Evolutionary conservation across 2,329 filamentous ascomycete genomes (phyloP), one percentile per base, ranked within the genome.

Genomic region (Colletotrichum sp.): DNA sequence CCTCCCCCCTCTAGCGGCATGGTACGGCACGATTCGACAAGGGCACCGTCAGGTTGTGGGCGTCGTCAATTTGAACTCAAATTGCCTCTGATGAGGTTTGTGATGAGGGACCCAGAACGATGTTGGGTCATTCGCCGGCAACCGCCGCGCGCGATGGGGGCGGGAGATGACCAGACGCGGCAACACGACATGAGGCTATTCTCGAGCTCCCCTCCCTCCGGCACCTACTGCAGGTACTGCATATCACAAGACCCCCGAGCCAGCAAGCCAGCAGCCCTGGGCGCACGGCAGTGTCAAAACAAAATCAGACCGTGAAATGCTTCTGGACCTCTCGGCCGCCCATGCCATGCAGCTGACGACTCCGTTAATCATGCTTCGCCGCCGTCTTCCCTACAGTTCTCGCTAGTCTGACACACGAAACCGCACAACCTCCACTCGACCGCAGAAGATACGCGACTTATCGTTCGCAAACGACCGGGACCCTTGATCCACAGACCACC

Each of bases 101-200:
- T 36, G 63, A 52, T 49, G 70, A 76, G 32, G 57, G 57, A 65
- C 49, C 73, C 73, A 69, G 44, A 44, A 26, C n/a, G 39, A 34
- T 62, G 44, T 36, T 63, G 30, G n/a, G 59, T 9, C 10, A 39
- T 34, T 36, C 34, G 66, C 69, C 62, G 57, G 34, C 49, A 39
- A 28, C 62, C 28, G 49, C 36, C 36, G 60, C n/a, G 68, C 10
- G 60, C 70, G 15, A 87, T 90, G 12, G 87, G 88, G 73, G 26
- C 26, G 49, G 30, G 44, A 62, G 21, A 62, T 57, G 67, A 69
- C 24, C 10, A 60, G 7, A 28, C 7, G 10, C 55, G 24, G 34
- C 32, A 67, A 24, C 44, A 21, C 85, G 85, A 78, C 88, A 86
- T 79, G 90, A 92, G 79, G 89, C 88, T 55, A 84, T 91, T 71